phyloP scores from a whole-genome alignment of 2,329 filamentous ascomycete genomes.

The Zopfia rhizophila region DNA sequence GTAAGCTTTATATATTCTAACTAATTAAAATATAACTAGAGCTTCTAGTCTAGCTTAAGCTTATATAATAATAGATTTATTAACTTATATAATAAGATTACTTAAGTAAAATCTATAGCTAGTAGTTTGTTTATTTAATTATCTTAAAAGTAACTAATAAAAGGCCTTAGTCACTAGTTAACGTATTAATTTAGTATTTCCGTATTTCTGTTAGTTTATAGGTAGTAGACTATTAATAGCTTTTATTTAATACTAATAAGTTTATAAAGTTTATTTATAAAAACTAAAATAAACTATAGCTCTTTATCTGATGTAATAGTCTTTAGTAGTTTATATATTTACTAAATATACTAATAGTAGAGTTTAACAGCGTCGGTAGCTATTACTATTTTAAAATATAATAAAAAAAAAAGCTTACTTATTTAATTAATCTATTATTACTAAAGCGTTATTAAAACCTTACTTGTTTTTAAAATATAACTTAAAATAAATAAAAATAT shows the following conservation, averaged over 20 bases:
- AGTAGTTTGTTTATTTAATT: conserved; percentile 1
- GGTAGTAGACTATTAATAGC: too few relatives aligned
- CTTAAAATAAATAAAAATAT: conserved; percentile 7
- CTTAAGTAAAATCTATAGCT: conserved; percentile 3
- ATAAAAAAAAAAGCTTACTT: conserved; percentile 18
- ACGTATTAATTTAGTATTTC: conserved; percentile 21
- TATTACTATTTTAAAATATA: neutral
- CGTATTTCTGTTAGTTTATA: too few relatives aligned
- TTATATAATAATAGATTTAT: neutral
- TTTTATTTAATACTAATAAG: too few relatives aligned
- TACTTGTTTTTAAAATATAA: neutral
- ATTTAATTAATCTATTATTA: conserved; percentile 14
- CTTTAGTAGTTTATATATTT: conserved; percentile 14
- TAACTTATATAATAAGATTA: neutral
- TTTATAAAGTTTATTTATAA: conserved; percentile 23
- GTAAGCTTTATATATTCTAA: neutral
- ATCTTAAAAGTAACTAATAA: conserved; percentile 7
- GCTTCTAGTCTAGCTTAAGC: conserved; percentile 4
- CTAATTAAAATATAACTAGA: neutral
- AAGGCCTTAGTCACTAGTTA: conserved; percentile 5
- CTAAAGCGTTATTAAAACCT: conserved; percentile 1
- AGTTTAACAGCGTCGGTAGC: conserved; percentile 1
- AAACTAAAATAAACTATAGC: conserved; percentile 19
- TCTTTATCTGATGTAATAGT: conserved; percentile 23
- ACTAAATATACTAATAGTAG: conserved; percentile 17